Evolutionary conservation across 2,329 filamentous ascomycete species (phyloP).

Genomic region (Talaromyces amestolkiae): DNA sequence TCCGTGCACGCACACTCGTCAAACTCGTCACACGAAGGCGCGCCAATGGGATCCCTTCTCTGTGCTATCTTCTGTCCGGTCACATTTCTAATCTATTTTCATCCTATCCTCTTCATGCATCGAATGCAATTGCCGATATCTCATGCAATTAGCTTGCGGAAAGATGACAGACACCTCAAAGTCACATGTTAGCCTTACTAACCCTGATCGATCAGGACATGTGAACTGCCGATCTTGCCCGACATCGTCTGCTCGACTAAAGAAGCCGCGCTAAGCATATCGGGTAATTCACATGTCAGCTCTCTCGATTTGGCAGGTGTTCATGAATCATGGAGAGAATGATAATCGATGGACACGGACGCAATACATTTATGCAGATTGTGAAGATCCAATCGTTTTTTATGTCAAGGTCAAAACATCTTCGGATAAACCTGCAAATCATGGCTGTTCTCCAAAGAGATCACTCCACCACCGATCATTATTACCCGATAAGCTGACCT

Average conservation of each 20-base stretch:
- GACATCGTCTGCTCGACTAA: too few relatives aligned
- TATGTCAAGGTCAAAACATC: not conserved
- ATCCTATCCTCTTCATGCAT: not conserved
- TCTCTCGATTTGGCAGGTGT: not conserved
- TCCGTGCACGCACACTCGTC: slow-evolving; percentile 1
- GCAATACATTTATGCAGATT: not conserved
- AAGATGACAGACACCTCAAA: not conserved
- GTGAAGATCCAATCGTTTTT: not conserved
- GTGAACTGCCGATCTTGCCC: slow-evolving; percentile 6
- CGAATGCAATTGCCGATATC: not conserved
- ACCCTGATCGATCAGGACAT: not conserved
- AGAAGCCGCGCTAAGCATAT: not conserved
- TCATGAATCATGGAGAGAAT: not conserved
- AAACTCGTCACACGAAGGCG: not conserved
- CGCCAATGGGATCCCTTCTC: too few relatives aligned
- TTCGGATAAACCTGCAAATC: too few relatives aligned
- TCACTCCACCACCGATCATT: not conserved
- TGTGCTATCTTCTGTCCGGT: not conserved
- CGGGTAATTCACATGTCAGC: slow-evolving; percentile 2
- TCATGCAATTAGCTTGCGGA: not conserved
- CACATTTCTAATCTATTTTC: not conserved
- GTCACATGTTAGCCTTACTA: not conserved
- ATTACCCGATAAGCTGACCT: not conserved
- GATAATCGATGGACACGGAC: not conserved
- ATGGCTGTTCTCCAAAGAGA: not conserved